Evolutionary conservation across 306 rosid species (phyloP).

Genomic region (Delonix regia): DNA sequence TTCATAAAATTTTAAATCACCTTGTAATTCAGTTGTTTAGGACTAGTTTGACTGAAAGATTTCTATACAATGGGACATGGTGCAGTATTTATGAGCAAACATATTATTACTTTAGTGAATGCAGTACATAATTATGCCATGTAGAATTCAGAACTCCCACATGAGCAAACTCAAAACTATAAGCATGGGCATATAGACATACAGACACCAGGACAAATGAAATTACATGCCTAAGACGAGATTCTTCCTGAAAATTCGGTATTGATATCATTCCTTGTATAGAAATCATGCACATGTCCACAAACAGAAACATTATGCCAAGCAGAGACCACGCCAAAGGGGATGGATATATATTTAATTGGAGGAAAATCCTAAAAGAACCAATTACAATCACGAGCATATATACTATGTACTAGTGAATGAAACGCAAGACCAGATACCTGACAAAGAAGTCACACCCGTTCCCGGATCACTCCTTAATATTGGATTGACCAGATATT

Average conservation of each 20-base stretch:
- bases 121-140: not conserved
- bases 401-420: not conserved
- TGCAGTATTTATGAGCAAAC: constrained; percentile 5
- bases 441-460: not conserved
- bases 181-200: constrained; percentile 5
- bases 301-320: not conserved
- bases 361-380: not conserved
- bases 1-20: constrained; percentile 14
- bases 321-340: not conserved
- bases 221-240: not conserved
- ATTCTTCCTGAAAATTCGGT: not conserved
- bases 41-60: not conserved
- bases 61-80: not conserved
- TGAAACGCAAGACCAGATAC: not conserved
- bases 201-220: not conserved
- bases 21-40: constrained; percentile 1
- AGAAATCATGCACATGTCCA: not conserved
- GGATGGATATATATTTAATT: not conserved
- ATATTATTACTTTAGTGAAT: not conserved
- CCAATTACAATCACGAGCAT: not conserved
- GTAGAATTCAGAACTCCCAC: not conserved
- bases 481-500: not conserved
- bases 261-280: not conserved
- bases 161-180: not conserved
- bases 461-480: not conserved